Base-by-base conservation (phyloP, 441 rosid genomes). In the Euphorbia schlechtendalii region DNA sequence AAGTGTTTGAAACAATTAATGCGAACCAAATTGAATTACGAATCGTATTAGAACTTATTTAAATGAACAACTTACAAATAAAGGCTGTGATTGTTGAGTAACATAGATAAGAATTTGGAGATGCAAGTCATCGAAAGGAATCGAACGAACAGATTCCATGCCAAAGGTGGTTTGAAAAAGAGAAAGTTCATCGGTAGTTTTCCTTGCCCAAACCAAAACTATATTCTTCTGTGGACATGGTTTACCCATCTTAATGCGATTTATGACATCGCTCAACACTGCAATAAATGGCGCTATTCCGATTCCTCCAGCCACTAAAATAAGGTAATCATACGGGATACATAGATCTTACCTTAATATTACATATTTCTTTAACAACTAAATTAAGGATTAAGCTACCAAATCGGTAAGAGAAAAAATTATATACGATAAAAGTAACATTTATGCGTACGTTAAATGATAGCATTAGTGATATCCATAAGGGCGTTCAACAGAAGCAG, bases 261-360 rank as follows among this genome's bases (percentile, higher is more conserved):
- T 87, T 65, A 83, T 57, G 70, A 88, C 69, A 62, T 90, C 93
- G 38, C 87, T 84, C 69, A 90, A 9, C 69, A 90, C 78, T 30
- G 92, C 93, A 40, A 90, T 59, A 79, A 90, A 90, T 0, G 97
- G 96, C 3, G 97, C 81, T 65, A 90, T 85, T 56, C 96, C 97
- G 28, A 86, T 85, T 58, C 97, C 96, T 58, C 97, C 96, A 3
- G 96, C 96, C 22, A 91, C 87, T 62, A 88, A 72, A 43, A 91
- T 65, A 34, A 91, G 80, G 78, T 85, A 82, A 76, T 88, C 90
- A 32, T 88, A 88, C 86, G 96, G 88, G 20, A 4, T 46, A 46
- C 52, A 14, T 11, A 64, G 2, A 24, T 9, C 40, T 9, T 36
- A n/a, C n/a, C n/a, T n/a, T n/a, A n/a, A 36, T 36, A 36, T 36